Evolutionary conservation across 2,329 filamentous ascomycete genomes (phyloP).

Genomic region (Epichloe uncinata): DNA sequence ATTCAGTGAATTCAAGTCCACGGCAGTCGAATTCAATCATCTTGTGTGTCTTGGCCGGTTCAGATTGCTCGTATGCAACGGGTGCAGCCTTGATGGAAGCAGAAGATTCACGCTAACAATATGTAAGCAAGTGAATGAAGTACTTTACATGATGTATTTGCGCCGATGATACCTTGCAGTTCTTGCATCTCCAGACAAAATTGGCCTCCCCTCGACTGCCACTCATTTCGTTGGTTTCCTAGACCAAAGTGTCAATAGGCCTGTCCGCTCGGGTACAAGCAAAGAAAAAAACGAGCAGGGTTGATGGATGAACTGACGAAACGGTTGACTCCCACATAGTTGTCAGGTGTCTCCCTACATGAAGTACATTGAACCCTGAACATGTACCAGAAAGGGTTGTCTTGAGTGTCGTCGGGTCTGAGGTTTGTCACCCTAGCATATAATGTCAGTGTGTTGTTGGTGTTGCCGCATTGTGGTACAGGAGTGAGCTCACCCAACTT

Average conservation of each 20-base stretch:
- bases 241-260: conserved; percentile 5
- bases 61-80: conserved; percentile 53
- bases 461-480: background rate
- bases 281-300: background rate
- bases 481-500: conserved; percentile 44
- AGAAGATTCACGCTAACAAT: conserved; percentile 62
- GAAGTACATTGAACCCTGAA: conserved; percentile 99
- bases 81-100: conserved; percentile 71
- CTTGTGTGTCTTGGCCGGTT: conserved; percentile 62
- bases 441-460: conserved; percentile 3
- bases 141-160: background rate
- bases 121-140: background rate
- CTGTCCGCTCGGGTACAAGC: background rate
- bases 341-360: conserved; percentile 80
- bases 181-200: conserved; percentile 99
- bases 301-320: conserved; percentile 48
- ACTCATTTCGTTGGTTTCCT: conserved; percentile 85
- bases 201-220: conserved; percentile 93
- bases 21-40: conserved; percentile 89
- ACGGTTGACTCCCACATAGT: conserved; percentile 73
- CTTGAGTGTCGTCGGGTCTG: conserved; percentile 67
- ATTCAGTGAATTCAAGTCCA: conserved; percentile 82
- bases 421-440: conserved; percentile 76
- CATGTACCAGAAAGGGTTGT: conserved; percentile 85
- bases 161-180: conserved; percentile 60